Evolutionary conservation across 768 basidiomycete genomes (phyloP).

Genomic region (Tylopilus intermedius): DNA sequence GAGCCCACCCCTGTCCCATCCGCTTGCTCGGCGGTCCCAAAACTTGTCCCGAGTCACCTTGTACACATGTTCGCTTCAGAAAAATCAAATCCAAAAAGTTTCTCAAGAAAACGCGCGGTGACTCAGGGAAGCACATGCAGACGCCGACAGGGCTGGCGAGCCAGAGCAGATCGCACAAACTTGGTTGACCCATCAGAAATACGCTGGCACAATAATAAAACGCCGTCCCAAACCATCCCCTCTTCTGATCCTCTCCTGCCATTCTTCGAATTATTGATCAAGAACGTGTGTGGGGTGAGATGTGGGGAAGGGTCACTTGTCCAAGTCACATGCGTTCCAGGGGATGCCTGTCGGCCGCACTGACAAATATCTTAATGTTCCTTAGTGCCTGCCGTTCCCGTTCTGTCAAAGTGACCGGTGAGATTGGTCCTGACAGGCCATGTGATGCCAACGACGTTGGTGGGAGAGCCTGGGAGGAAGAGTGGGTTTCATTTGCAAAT

Average conservation of each 20-base stretch:
- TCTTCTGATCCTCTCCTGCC: not conserved
- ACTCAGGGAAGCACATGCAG: not conserved
- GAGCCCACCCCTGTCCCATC: not conserved
- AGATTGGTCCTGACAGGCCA: constrained; percentile 13
- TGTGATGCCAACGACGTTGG: constrained; percentile 28
- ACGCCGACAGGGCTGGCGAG: not conserved
- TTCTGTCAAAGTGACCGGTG: constrained; percentile 27
- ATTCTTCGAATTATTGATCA: constrained; percentile 1
- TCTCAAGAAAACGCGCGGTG: constrained; percentile 6
- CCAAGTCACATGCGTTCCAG: constrained; percentile 52
- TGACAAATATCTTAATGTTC: constrained; percentile 61
- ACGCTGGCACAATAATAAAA: not conserved
- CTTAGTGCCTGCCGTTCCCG: constrained; percentile 24
- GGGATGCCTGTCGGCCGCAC: constrained; percentile 70
- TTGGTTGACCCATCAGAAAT: not conserved
- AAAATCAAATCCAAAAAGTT: constrained; percentile 23
- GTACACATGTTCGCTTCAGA: not conserved
- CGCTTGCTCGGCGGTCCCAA: not conserved
- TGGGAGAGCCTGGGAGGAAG: constrained; percentile 2
- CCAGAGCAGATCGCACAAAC: not conserved
- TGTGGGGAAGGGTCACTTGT: not conserved
- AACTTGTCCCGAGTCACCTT: not conserved
- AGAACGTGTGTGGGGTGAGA: not conserved
- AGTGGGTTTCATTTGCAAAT: constrained; percentile 23
- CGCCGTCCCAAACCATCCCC: not conserved